Evolutionary conservation across 108 stramenopile species (phyloP), one percentile per base, ranked within the genome.

Genomic region (Nitzschia putrida): DNA sequence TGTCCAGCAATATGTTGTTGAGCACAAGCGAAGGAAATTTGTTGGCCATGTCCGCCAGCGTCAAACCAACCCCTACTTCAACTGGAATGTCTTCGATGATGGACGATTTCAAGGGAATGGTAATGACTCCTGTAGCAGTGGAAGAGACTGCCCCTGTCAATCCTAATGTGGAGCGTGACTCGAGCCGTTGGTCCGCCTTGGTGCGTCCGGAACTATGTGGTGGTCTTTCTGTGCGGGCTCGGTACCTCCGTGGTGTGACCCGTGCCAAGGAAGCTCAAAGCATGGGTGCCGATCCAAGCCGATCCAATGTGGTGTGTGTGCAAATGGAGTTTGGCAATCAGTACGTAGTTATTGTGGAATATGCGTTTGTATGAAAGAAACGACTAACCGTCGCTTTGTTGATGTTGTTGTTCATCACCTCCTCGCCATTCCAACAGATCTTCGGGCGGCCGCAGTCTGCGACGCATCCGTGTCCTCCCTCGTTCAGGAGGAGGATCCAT

Each of bases 151-250:
- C 74, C 58, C 26, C 37, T 39, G 61, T 22, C 3, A 66, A 78
- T 61, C 56, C 76, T 41, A 75, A 87, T 37, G 59, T 66, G 16
- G 89, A 90, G 51, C 50, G 64, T 13, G 83, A 88, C 26, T 74
- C 78, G 10, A 81, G 87, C 51, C 61, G 56, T 34, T 94, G 93
- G 93, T 79, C 72, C 24, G 61, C 78, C 24, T 55, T 88, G 66
- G 84, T 94, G n/a, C 81, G 90, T 9, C 87, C 89, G 12, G 85
- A 88, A 54, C 76, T 89, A 29, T 65, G 79, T 37, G 83, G 87
- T 49, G 93, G 93, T 25, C 60, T 94, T 21, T 68, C 76, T 11
- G 87, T 86, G 4, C 74, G 79, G 55, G 74, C 73, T 41, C 80
- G 90, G 42, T 91, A 83, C 67, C 34, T 94, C n/a, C 80, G 87